Evolutionary conservation across 108 stramenopile genomes (phyloP), one percentile per base, ranked within the genome.

Genomic region (Skeletonema marinoi): DNA sequence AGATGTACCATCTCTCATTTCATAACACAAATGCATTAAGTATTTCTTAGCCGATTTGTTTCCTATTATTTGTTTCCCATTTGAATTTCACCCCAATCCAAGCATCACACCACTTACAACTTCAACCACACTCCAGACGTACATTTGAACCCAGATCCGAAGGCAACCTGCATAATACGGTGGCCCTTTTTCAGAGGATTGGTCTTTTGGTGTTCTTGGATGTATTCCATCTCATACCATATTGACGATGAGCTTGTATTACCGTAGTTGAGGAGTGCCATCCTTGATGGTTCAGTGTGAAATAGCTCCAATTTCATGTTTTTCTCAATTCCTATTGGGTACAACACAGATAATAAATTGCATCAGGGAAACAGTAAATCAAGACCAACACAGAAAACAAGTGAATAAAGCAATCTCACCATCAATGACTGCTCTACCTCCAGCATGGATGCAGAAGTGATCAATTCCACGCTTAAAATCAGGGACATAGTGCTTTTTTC

Each of bases 141-240:
- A 88, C 97, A 98, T 87, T 99, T 99, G 90, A 99, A 99, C 13
- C 98, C 98, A 50, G 92, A 94, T 31, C 98, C 98, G 86, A 99
- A 99, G 3, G 98, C 98, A 17, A 99, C 94, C 83, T 98, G 96
- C 86, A 98, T 87, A 50, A 98, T 85, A 13, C 96, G 88, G 74
- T 97, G 85, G 58, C 95, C 94, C 85, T 92, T 93, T 61, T 89
- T 92, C 67, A 97, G 80, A 8, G 93, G 95, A 75, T 97, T 94
- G 17, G 84, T 90, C 82, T 88, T 89, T 71, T 96, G 97, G 38
- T 95, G 88, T 48, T 97, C 88, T 74, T 91, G 89, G 56, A 97
- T 96, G 83, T 97, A 99, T 71, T 96, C 92, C 76, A 99, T 79
- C 78, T 99, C 98, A 74, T 99, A 99, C 98, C 98, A 99, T 72